Evolutionary conservation across 257 asterid species (phyloP).

Genomic region (Scutellaria minor): DNA sequence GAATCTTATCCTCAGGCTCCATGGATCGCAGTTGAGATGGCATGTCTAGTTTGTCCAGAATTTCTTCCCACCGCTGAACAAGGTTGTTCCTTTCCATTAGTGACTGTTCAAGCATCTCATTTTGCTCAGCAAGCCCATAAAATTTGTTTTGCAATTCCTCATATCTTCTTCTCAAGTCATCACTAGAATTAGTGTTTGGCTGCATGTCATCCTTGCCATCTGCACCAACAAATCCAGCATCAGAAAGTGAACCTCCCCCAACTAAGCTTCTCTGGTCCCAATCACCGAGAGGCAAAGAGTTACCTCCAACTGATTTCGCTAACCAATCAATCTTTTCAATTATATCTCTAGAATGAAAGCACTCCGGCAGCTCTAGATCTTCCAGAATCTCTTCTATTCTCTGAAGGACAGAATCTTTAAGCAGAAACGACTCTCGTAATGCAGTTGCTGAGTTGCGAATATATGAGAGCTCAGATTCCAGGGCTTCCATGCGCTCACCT

Average conservation of each 20-base stretch:
- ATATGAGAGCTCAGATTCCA: constrained; percentile 96
- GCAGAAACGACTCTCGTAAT: constrained; percentile 95
- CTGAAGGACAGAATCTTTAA: constrained; percentile 93
- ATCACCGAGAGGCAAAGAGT: constrained; percentile 55
- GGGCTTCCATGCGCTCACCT: constrained; percentile 98
- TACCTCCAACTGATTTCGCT: constrained; percentile 71
- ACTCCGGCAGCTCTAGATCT: constrained; percentile 94
- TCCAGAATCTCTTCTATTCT: constrained; percentile 95
- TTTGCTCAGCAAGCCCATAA: constrained; percentile 94
- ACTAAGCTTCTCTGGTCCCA: constrained; percentile 71
- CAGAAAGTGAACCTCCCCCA: constrained; percentile 66
- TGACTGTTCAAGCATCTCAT: constrained; percentile 99
- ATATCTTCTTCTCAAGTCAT: constrained; percentile 69
- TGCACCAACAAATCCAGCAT: constrained; percentile 58
- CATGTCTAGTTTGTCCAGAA: constrained; percentile 68
- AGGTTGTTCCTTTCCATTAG: constrained; percentile 88
- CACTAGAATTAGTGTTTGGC: constrained; percentile 54
- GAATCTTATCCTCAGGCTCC: constrained; percentile 90
- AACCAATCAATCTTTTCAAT: constrained; percentile 94
- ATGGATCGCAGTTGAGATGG: constrained; percentile 79
- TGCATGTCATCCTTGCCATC: constrained; percentile 71
- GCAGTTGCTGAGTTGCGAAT: constrained; percentile 98
- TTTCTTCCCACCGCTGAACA: constrained; percentile 90
- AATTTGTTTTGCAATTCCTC: constrained; percentile 89
- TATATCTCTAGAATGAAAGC: constrained; percentile 79